Base-by-base conservation (phyloP, 2,329 filamentous ascomycete genomes). In the Talaromyces albobiverticillius region DNA sequence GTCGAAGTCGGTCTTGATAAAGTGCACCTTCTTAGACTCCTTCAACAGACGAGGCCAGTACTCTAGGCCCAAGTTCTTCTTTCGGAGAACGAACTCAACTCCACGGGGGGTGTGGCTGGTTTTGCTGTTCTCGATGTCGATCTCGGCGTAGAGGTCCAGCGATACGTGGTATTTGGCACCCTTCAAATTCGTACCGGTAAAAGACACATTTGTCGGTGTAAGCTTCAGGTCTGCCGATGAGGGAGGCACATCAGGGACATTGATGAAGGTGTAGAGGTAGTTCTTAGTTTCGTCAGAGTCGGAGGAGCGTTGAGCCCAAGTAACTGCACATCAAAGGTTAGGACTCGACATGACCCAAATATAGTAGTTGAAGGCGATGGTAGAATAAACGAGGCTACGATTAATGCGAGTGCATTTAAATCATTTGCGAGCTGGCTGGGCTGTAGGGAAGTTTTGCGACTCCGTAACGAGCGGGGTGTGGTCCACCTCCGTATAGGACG, bases 1-100 rank as follows among this genome's bases (percentile, higher is more conserved):
- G 80, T 96, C 92, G 67, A 99, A 99, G 79, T 99, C 88, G 61
- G 94, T 97, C 87, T 96, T 96, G 68, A 99, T 77, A 84, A 91
- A 99, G 79, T 97, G 94, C 53, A 89, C 78, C 81, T 90, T 96
- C 82, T 90, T 87, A 63, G 79, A 75, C 57, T 93, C 89, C 86
- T 96, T 96, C 71, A 96, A 82, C 67, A 99, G 82, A 61, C 94
- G 86, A 60, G 92, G 92, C 94, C 94, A 99, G 84, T 87, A 97
- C 76, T 94, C 90, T 68, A 90, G 85, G 76, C 91, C 89, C 61
- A 94, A 82, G 70, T 95, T 91, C 86, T 96, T 96, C 89, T 99
- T 99, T 76, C 90, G 85, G 73, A 99, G 82, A 72, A 95, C 89
- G 66, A 97, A 76, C 80, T 95, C 88, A 63, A 96, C 81, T 68